Percentiles rank a stretch among this genome's conserved stretches.
Evolutionary conservation across 257 asterid species (phyloP).

Genomic region (Gynochthodes officinalis): DNA sequence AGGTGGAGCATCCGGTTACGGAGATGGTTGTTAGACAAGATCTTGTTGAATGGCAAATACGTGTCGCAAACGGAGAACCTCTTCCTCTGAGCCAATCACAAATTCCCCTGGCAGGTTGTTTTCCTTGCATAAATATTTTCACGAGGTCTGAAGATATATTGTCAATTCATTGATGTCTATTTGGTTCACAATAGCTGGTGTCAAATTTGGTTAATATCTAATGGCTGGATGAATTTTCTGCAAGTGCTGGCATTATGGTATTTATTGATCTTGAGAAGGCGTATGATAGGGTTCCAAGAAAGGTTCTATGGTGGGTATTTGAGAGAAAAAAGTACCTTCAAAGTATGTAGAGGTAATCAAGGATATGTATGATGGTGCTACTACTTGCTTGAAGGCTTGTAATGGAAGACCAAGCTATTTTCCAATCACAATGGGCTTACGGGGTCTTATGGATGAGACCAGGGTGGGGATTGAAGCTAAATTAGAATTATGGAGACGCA

Average conservation of each 20-base stretch:
- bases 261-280: too few relatives aligned
- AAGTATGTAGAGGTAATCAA: too few relatives aligned
- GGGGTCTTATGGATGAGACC: too few relatives aligned
- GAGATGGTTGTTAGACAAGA: conserved; percentile 99
- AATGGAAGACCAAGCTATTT: too few relatives aligned
- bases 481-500: too few relatives aligned
- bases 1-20: conserved; percentile 99
- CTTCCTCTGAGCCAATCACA: conserved; percentile 81
- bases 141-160: background rate
- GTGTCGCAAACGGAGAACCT: conserved; percentile 91
- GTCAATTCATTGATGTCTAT: background rate
- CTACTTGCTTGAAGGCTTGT: too few relatives aligned
- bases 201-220: background rate
- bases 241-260: background rate
- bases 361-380: too few relatives aligned
- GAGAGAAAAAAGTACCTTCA: too few relatives aligned
- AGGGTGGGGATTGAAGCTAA: too few relatives aligned
- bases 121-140: background rate
- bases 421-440: too few relatives aligned
- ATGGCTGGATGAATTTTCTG: background rate
- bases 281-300: too few relatives aligned
- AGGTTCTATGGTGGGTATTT: too few relatives aligned
- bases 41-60: conserved; percentile 99
- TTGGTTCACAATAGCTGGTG: background rate
- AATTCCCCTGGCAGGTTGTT: conserved; percentile 84